Evolutionary conservation across 2,329 filamentous ascomycete species (phyloP).

Genomic region (Aspergillus sp.): DNA sequence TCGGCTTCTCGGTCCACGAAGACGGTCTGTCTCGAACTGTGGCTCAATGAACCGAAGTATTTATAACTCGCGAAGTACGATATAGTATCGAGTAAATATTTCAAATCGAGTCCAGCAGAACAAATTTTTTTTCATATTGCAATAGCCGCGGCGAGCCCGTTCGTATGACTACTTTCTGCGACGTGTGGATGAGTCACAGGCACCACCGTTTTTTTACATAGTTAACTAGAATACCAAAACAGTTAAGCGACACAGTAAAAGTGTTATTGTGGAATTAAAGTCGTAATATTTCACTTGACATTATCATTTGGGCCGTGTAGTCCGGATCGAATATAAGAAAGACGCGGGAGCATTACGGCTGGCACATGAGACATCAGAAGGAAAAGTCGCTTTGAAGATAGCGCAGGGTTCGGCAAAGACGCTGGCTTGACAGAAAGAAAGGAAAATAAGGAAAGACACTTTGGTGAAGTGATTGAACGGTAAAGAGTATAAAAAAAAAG

Average conservation of each 20-base stretch:
- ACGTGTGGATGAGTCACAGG: background rate
- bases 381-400: slow-evolving; percentile 11
- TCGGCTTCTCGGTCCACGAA: background rate
- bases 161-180: background rate
- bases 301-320: slow-evolving; percentile 2
- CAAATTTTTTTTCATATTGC: background rate
- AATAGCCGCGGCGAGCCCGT: background rate
- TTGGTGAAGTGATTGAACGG: no score
- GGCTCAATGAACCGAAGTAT: background rate
- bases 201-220: background rate
- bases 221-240: background rate
- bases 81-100: background rate
- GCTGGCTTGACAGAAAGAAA: slow-evolving; percentile 5
- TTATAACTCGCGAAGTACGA: background rate
- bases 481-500: slow-evolving; percentile 1
- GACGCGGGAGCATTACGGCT: slow-evolving; percentile 21
- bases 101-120: background rate
- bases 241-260: background rate
- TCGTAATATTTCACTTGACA: background rate
- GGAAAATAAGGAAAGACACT: slow-evolving; percentile 10
- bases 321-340: background rate
- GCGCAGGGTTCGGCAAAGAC: slow-evolving; percentile 1
- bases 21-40: background rate
- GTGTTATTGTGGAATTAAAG: background rate
- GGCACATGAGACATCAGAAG: slow-evolving; percentile 26